Conservation (phyloP, 805 yeast genomes). For the Vanderwaltozyma tropicalis region DNA sequence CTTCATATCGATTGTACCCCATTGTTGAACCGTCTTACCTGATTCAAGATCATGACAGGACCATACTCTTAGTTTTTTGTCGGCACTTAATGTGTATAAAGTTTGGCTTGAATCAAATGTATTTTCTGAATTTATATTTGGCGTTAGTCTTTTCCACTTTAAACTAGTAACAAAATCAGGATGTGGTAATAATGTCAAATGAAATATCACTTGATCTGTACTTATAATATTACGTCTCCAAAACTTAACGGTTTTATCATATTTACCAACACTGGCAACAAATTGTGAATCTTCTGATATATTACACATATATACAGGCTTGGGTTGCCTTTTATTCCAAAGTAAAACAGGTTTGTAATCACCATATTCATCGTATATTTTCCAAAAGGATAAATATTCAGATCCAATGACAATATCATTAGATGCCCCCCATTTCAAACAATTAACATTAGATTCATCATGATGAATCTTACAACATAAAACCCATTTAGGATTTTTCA, state of each 20-base stretch:
- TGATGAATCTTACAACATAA: conserved; percentile 25
- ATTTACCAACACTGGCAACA: conserved; percentile 52
- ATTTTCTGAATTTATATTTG: not conserved
- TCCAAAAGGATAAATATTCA: conserved; percentile 43
- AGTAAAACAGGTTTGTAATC: conserved; percentile 23
- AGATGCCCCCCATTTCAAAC: conserved; percentile 44
- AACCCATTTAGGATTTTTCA: conserved; percentile 39
- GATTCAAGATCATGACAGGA: conserved; percentile 50
- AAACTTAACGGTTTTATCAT: conserved; percentile 59
- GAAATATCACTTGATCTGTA: conserved; percentile 52
- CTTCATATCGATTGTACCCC: conserved; percentile 39
- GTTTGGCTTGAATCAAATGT: conserved; percentile 27
- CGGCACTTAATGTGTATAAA: conserved; percentile 56
- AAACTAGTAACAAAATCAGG: conserved; percentile 44
- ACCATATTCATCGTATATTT: conserved; percentile 37
- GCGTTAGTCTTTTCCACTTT: conserved; percentile 42
- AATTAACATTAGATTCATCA: conserved; percentile 30
- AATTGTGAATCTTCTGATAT: conserved; percentile 60
- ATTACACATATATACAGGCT: conserved; percentile 45
- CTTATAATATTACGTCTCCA: conserved; percentile 73
- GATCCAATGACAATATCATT: conserved; percentile 58
- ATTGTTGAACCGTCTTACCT: conserved; percentile 44
- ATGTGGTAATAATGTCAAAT: conserved; percentile 58
- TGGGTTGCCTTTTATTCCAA: conserved; percentile 43
- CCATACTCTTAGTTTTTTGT: conserved; percentile 56